Base-by-base conservation (phyloP, 2,329 filamentous ascomycete species). In the Tolypocladium capitatum region DNA sequence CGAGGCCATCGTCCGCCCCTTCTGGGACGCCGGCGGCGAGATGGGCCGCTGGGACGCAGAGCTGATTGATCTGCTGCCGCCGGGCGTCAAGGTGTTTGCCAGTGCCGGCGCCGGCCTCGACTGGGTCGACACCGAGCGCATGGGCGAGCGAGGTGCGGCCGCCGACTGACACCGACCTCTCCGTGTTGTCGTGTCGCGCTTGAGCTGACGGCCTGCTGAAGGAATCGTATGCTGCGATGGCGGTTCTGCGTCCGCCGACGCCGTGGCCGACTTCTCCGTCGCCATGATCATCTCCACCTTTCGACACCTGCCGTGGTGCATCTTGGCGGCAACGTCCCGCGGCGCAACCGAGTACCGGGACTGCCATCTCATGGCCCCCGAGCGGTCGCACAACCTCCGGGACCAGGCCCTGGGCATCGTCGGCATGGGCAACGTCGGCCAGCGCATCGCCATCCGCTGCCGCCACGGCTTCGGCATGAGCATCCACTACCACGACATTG, bases 161-260 rank as follows among this genome's bases (percentile, higher is more conserved):
- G n/a, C 2, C 8, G 34, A 20, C 24, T 21, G n/a, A 5, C 3
- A 5, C 36, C 36, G 13, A 21, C 18, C 20, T 14, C 11, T 21
- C 16, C 5, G 4, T 9, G n/a, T n/a, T n/a, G n/a, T n/a, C 14
- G n/a, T 14, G 20, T 16, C 6, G 13, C 16, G 3, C 9, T 14
- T 30, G 18, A 32, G 27, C 48, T 44, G 21, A 32, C 43, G 9
- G 2, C 8, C 31, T 8, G 11, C 2, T 0, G 45, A 75, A 76
- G 75, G 79, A 34, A 76, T 85, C 52, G 65, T 83, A 46, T 88
- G 87, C 65, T 87, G 83, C 69, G 87, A 88, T 64, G 75, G 79
- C 3, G 83, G 82, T 2, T 73, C 79, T 2, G 82, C 83, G 0
- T 82, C 81, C 33, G 81, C 81, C 7, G 84, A 88, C 57, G 78